phyloP scores from a whole-genome alignment of 192 early-diverging fungal species.

The Podila verticillata region DNA sequence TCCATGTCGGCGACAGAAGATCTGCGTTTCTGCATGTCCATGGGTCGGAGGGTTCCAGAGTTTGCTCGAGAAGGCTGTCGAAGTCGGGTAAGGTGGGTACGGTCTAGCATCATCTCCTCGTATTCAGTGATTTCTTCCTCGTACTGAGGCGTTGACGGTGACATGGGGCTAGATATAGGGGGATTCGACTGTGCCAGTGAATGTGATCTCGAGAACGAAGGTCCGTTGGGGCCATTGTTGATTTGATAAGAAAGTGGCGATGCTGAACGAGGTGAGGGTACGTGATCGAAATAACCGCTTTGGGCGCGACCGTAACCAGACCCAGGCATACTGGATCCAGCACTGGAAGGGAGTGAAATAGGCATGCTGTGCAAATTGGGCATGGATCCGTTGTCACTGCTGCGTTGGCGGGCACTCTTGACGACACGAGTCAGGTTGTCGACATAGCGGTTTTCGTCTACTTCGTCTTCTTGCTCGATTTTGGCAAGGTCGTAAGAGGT shows the following conservation, averaged over 20 bases:
- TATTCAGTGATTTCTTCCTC: conserved; percentile 29
- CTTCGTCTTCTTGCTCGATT: conserved; percentile 41
- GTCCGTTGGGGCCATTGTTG: neutral
- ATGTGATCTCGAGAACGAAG: conserved; percentile 19
- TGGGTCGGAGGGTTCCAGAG: neutral
- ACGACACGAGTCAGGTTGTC: conserved; percentile 41
- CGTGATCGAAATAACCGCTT: conserved; percentile 32
- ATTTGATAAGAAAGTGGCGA: conserved; percentile 22
- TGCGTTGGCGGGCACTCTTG: conserved; percentile 44
- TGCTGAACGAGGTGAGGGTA: conserved; percentile 3
- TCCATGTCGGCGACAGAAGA: conserved; percentile 42
- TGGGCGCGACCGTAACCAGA: conserved; percentile 5
- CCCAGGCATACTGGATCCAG: conserved; percentile 18
- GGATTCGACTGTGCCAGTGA: conserved; percentile 9
- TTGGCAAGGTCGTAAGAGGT: conserved; percentile 36
- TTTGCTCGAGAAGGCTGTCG: conserved; percentile 22
- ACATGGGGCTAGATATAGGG: conserved; percentile 10
- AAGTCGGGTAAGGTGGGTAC: conserved; percentile 19
- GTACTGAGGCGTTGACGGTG: neutral
- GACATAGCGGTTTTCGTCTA: conserved; percentile 43
- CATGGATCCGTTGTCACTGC: conserved; percentile 4
- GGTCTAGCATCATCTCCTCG: conserved; percentile 44
- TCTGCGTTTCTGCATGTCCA: conserved; percentile 13
- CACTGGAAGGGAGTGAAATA: conserved; percentile 26
- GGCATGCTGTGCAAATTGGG: conserved; percentile 14